Evolutionary conservation across 176 grass and related monocot species (phyloP).

Genomic region (Hsuehochloa calcarea): DNA sequence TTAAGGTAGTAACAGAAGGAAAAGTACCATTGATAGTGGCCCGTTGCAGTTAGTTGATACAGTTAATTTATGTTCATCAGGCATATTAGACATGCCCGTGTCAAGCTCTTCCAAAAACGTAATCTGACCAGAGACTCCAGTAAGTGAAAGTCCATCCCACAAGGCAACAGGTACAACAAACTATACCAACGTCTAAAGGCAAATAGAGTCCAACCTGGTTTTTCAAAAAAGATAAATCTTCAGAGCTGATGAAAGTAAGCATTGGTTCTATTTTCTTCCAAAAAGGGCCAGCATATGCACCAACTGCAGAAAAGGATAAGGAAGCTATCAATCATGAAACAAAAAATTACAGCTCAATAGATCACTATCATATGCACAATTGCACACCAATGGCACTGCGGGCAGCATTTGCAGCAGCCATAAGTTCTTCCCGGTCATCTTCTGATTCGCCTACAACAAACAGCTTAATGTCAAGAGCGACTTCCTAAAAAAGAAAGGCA

Average conservation of each 20-base stretch:
- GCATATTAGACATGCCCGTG: slow-evolving; percentile 33
- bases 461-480: slow-evolving; percentile 30
- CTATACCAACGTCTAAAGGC: slow-evolving; percentile 15
- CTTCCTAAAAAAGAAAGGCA: neutral
- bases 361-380: slow-evolving; percentile 21
- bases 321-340: slow-evolving; percentile 2
- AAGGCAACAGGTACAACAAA: slow-evolving; percentile 19
- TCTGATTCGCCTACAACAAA: slow-evolving; percentile 52
- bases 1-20: slow-evolving; percentile 1
- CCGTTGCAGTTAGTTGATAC: slow-evolving; percentile 32
- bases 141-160: slow-evolving; percentile 12
- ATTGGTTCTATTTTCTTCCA: slow-evolving; percentile 71
- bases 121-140: slow-evolving; percentile 41
- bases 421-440: slow-evolving; percentile 64
- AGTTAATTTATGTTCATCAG: slow-evolving; percentile 22
- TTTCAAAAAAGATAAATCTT: slow-evolving; percentile 57
- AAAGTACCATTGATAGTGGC: slow-evolving; percentile 19
- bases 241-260: slow-evolving; percentile 51
- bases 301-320: slow-evolving; percentile 44
- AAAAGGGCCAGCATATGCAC: slow-evolving; percentile 50
- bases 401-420: slow-evolving; percentile 69
- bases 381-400: slow-evolving; percentile 47
- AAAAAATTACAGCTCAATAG: slow-evolving; percentile 12
- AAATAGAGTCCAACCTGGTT: slow-evolving; percentile 51
- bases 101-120: slow-evolving; percentile 54